Base-by-base conservation (phyloP, 345 rosid species). In the Populus nigra region DNA sequence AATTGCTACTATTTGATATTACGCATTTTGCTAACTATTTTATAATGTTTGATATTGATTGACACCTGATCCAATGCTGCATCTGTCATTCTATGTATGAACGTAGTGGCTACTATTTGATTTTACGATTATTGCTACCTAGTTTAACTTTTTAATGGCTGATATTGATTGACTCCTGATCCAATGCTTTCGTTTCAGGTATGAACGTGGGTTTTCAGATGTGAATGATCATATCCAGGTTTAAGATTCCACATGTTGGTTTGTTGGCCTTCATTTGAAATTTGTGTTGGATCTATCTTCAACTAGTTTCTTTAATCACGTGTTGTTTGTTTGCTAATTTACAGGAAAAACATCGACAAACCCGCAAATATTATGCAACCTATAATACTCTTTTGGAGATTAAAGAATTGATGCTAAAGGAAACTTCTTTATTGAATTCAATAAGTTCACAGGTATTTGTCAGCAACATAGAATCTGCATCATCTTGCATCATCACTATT, bases 361-460 rank as follows among this genome's bases (percentile, higher is more conserved):
- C 99, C 53, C 84, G 88, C 77, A 91, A 91, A 85, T 89, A 83
- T 73, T 94, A 90, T 85, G 92, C 92, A 49, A 91, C 97, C 27
- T 93, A 90, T 81, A 93, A 91, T 82, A 91, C 96, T 57, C 95
- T 95, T 77, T 74, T 89, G 84, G 97, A 90, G 80, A 90, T 88
- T 74, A 95, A 94, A 82, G 96, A 93, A 55, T 82, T 90, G 84
- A 93, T 91, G 97, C 90, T 89, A 59, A 95, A 95, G 83, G 97
- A 95, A 85, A 90, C 85, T 25, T 91, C 95, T 22, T 88, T 95
- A 74, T 77, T 93, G 78, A 91, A 90, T 81, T 95, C 97, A 20
- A 89, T 93, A 74, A 89, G 87, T 83, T 89, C 94, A 41, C 98
- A 90, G 98, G 97, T 91, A 82, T 50, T 62, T 5, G 15, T 68